Evolutionary conservation across 306 rosid species (phyloP), one percentile per base, ranked within the genome.

Genomic region (Nissolia schottii): DNA sequence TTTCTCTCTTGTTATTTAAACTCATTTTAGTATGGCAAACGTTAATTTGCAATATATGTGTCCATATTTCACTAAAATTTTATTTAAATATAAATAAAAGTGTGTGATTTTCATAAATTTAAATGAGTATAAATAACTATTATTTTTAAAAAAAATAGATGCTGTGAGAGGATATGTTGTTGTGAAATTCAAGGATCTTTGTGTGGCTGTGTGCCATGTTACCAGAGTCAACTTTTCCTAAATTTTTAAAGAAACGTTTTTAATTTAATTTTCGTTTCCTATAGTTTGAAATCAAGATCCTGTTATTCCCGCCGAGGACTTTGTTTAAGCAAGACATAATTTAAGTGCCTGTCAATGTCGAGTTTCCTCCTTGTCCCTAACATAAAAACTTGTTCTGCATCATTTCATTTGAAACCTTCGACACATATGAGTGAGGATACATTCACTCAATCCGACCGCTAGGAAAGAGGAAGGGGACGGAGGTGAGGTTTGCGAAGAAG

Each of bases 261-360:
- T 23, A 16, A 7, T 8, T 55, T 5, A 15, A 16, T 15, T n/a
- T n/a, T n/a, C n/a, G n/a, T n/a, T n/a, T n/a, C n/a, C n/a, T n/a
- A 34, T 67, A 59, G 34, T 79, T 82, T 77, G 70, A 88, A 87
- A 82, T 43, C 41, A 40, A 56, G 77, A 64, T 29, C 60, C 81
- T 67, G 53, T 35, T 40, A 60, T 85, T 88, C 90, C 92, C 92
- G 92, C 90, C 86, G 64, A 50, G 27, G 62, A 51, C 20, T 41
- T 66, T 11, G 24, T 18, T n/a, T 31, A 32, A 41, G 24, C 31
- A 29, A 5, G 45, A 51, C 55, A 45, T 6, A 31, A n/a, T n/a
- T n/a, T n/a, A n/a, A 57, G 41, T 65, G 49, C 35, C 27, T 7
- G 35, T 64, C 79, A 50, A 1, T 41, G 55, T 64, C 70, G 1